Evolutionary conservation across 345 rosid species (phyloP).

Genomic region (Eucalyptus tenuipes): DNA sequence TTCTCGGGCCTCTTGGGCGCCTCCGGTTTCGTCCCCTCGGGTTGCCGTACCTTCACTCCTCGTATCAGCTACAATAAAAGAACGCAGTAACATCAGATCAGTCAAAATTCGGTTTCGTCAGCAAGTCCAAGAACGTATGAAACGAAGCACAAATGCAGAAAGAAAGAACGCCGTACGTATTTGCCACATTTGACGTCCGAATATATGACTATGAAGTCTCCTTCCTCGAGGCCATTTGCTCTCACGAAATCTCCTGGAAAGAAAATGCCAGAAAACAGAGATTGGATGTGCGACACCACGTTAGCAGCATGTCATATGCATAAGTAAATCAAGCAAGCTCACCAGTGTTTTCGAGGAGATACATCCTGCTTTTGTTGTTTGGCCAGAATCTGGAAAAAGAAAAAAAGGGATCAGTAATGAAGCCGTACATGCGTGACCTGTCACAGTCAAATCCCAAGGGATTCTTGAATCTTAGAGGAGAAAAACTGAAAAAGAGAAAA

Average conservation of each 20-base stretch:
- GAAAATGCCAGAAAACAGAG: neutral
- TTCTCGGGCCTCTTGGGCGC: conserved; percentile 63
- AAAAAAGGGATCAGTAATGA: neutral
- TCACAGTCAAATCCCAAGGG: neutral
- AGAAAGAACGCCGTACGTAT: conserved; percentile 41
- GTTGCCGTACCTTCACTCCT: conserved; percentile 94
- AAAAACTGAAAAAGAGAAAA: neutral
- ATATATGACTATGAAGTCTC: conserved; percentile 97
- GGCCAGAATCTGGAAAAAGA: conserved; percentile 89
- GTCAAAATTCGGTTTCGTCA: neutral
- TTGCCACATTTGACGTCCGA: conserved; percentile 90
- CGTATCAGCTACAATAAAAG: conserved; percentile 54
- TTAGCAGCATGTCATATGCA: neutral
- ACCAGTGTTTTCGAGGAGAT: conserved; percentile 98
- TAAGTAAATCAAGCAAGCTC: neutral
- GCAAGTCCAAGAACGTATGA: neutral
- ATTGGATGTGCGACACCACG: neutral
- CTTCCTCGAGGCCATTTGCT: conserved; percentile 94
- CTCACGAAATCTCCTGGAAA: conserved; percentile 79
- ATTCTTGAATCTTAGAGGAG: neutral
- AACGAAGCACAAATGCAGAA: neutral
- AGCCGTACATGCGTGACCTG: neutral
- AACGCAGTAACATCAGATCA: neutral
- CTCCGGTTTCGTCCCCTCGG: conserved; percentile 27
- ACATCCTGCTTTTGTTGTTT: conserved; percentile 99